Base-by-base conservation (phyloP, 2,329 filamentous ascomycete species). In the Fusarium sp. region DNA sequence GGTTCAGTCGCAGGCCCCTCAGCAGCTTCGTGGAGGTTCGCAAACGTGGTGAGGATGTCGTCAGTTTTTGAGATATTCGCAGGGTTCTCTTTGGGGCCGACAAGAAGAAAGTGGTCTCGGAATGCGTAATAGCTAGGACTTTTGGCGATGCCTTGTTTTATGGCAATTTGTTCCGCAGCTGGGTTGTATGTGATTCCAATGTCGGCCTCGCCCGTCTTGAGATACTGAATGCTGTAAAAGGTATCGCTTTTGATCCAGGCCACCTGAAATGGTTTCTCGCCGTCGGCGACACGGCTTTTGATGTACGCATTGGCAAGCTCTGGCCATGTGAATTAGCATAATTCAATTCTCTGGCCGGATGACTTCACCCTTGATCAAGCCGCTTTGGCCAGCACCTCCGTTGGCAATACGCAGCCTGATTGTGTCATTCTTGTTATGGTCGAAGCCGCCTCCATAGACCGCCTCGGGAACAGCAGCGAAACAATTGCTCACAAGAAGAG, bases 211-310 rank as follows among this genome's bases (percentile, higher is more conserved):
- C 81, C 80, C 4, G 75, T 73, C 55, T 81, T 76, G 25, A 86
- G 80, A 58, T 84, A 81, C 58, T 83, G 80, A 70, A 86, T 86
- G 25, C 80, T 83, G 59, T 83, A 81, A 1, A 82, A 84, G 1
- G 84, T 86, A 64, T 86, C 84, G 39, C 81, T 83, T 46, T 81
- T 80, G 56, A 83, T 81, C 84, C 84, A 86, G 25, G 79, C 84
- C 10, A 86, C 80, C 15, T 77, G 75, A 75, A 86, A 86, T 1
- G 79, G 78, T 5, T 68, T 36, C 6, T 49, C 54, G 18, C 75
- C 77, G 2, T 53, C 57, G 6, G 56, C 29, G 2, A 77, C 70
- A 5, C 64, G 57, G 7, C 72, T 42, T 33, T 76, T 68, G 64
- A 79, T 79, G 42, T 76, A 79, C 10, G 73, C 73, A 31, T 79